These are phyloP conservation scores for Daldinia vernicosa DNA, from an alignment of 495 filamentous ascomycete species.

Conservation along the genomic window DNA sequence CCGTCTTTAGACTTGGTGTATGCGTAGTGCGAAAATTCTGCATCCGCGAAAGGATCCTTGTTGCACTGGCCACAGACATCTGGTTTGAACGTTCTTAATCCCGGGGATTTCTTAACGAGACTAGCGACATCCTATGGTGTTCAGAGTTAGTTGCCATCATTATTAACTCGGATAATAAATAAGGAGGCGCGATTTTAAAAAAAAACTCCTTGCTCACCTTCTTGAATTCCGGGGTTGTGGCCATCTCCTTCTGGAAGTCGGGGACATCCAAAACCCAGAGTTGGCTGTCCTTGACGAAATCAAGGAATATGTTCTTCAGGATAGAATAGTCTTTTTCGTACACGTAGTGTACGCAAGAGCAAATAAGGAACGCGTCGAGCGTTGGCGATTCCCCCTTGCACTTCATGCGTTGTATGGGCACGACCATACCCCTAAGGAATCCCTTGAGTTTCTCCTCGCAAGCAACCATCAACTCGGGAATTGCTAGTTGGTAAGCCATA, in stretches of 20 bases:
- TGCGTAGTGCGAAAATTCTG: neutral
- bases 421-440: neutral
- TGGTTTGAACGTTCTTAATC: neutral
- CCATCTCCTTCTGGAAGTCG: neutral
- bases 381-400: neutral
- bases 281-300: conserved; percentile 1
- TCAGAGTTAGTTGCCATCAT: neutral
- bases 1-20: too few species aligned
- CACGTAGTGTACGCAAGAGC: neutral
- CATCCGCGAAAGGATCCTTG: neutral
- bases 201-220: neutral
- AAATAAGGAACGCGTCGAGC: neutral
- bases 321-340: neutral
- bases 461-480: neutral
- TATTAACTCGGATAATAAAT: neutral
- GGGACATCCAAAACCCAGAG: neutral
- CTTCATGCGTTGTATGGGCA: neutral
- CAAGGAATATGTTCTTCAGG: neutral
- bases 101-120: neutral
- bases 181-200: neutral
- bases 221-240: neutral
- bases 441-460: neutral
- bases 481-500: neutral
- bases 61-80: neutral
- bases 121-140: neutral